These are phyloP conservation scores for Solanum tarijense DNA, from an alignment of 257 asterid species.

Conservation along the genomic window DNA sequence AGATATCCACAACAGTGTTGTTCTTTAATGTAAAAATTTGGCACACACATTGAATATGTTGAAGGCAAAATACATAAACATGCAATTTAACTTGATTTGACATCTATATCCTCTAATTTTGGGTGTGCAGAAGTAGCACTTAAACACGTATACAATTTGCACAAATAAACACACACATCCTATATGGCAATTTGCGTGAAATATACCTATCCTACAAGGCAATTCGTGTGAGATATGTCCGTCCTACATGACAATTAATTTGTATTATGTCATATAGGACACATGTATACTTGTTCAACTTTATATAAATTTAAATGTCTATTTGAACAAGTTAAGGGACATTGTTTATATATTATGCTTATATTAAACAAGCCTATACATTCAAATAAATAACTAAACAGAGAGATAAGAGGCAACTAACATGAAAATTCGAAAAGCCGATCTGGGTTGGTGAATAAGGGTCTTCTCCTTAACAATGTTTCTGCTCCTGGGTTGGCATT, in stretches of 20 bases:
- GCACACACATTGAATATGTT: neutral
- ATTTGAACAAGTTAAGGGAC: neutral
- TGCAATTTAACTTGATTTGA: no score
- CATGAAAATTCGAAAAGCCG: conserved; percentile 54
- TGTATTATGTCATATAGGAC: neutral
- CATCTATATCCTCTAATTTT: no score
- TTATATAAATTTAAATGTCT: no score
- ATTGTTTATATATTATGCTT: neutral
- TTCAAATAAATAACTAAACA: neutral
- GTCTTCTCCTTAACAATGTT: neutral
- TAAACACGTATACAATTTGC: no score
- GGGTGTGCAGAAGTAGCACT: no score
- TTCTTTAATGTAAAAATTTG: neutral
- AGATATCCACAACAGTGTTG: neutral
- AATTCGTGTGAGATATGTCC: no score
- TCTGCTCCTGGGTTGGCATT: neutral
- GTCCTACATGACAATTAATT: neutral
- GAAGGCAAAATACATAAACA: no score
- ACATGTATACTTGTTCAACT: no score
- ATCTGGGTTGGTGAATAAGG: conserved; percentile 39
- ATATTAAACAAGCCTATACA: neutral
- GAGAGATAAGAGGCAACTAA: neutral
- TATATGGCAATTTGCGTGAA: no score
- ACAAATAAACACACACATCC: no score
- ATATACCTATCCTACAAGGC: no score